These are phyloP conservation scores for Aspergillus carbonarius DNA, from an alignment of 2,329 filamentous ascomycete species.

Conservation along the genomic window DNA sequence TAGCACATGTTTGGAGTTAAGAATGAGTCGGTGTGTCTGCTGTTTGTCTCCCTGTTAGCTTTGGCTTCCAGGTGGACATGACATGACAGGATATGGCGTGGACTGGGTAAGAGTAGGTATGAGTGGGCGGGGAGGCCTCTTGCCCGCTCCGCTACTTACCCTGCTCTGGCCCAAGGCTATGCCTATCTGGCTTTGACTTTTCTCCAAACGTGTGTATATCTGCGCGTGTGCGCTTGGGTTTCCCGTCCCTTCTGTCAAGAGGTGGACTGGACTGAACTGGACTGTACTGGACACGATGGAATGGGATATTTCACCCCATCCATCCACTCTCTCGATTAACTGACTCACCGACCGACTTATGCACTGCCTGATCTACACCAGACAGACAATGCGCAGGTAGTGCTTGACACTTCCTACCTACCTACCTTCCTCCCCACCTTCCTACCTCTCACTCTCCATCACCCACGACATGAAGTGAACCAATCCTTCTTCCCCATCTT, in stretches of 20 bases:
- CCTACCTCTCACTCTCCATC: neutral
- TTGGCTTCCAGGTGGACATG: neutral
- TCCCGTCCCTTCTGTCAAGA: neutral
- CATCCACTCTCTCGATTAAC: neutral
- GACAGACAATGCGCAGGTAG: neutral
- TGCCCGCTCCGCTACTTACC: neutral
- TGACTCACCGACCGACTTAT: neutral
- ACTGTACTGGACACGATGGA: neutral
- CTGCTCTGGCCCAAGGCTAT: neutral
- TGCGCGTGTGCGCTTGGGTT: neutral
- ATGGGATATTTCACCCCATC: neutral
- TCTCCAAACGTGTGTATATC: conserved; percentile 1
- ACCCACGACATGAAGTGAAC: neutral
- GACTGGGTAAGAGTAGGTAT: neutral
- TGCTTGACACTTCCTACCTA: neutral
- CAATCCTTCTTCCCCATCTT: too few species aligned
- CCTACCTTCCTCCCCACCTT: neutral
- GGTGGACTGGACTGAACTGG: neutral
- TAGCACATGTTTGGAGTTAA: conserved; percentile 9
- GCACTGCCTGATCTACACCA: neutral
- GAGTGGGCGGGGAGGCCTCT: neutral
- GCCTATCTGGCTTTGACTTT: neutral
- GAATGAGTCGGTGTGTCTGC: neutral
- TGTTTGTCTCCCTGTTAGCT: neutral
- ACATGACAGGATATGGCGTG: neutral